Evolutionary conservation across 2,329 filamentous ascomycete genomes (phyloP).

Genomic region (Hymenoscyphus infarciens): DNA sequence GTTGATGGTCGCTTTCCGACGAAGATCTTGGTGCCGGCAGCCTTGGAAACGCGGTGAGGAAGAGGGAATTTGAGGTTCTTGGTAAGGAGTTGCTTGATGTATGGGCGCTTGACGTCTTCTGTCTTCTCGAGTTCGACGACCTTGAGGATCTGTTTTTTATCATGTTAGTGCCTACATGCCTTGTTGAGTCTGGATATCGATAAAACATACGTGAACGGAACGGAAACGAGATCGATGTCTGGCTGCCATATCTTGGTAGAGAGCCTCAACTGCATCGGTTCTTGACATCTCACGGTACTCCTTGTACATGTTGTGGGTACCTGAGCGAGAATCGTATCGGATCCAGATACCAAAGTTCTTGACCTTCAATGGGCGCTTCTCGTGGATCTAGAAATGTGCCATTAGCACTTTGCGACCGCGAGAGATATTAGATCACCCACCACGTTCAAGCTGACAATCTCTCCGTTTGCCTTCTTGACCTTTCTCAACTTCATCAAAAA

Average conservation of each 20-base stretch:
- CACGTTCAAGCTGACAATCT: constrained; percentile 96
- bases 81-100: constrained; percentile 97
- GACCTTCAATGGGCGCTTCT: constrained; percentile 99
- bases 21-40: constrained; percentile 85
- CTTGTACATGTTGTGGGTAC: constrained; percentile 99
- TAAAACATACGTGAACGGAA: constrained; percentile 85
- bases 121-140: constrained; percentile 95
- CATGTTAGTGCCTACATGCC: constrained; percentile 13
- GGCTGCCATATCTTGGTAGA: constrained; percentile 99
- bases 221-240: constrained; percentile 97
- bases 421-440: constrained; percentile 53
- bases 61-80: constrained; percentile 98
- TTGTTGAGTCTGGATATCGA: not conserved
- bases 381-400: constrained; percentile 66
- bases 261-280: constrained; percentile 88
- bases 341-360: constrained; percentile 99
- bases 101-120: constrained; percentile 93
- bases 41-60: constrained; percentile 89
- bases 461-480: constrained; percentile 99
- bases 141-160: constrained; percentile 75
- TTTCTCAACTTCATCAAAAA: constrained; percentile 98
- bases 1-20: constrained; percentile 89
- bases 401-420: constrained; percentile 17
- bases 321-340: constrained; percentile 99
- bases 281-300: constrained; percentile 99